Percentiles rank a stretch among this genome's conserved stretches.
phyloP scores from a whole-genome alignment of 257 asterid genomes.

The Solanum pimpinellifolium region DNA sequence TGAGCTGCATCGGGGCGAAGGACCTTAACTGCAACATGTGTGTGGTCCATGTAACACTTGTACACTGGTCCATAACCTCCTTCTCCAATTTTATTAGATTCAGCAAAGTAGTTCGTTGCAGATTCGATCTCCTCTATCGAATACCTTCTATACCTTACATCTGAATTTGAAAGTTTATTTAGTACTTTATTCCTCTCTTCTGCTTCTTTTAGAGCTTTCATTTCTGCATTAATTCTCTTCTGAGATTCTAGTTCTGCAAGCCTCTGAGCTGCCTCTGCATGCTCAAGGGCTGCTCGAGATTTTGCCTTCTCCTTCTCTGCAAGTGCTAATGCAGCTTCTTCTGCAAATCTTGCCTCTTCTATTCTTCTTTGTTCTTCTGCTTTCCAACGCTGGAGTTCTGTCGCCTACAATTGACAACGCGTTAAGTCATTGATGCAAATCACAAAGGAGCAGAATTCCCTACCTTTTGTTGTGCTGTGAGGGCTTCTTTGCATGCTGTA shows the following conservation, averaged over 20 bases:
- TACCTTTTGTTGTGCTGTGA: constrained; percentile 44
- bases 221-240: constrained; percentile 64
- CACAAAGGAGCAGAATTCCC: background rate
- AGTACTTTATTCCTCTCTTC: constrained; percentile 32
- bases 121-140: constrained; percentile 81
- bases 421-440: background rate
- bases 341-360: constrained; percentile 44
- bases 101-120: constrained; percentile 71
- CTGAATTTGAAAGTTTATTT: constrained; percentile 14
- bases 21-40: constrained; percentile 91
- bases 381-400: constrained; percentile 54
- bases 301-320: constrained; percentile 43
- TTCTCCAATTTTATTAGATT: constrained; percentile 75
- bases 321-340: constrained; percentile 37
- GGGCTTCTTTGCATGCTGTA: constrained; percentile 82
- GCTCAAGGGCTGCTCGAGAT: constrained; percentile 32
- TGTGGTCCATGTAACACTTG: constrained; percentile 78
- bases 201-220: constrained; percentile 53
- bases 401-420: constrained; percentile 17
- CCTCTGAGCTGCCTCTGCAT: constrained; percentile 71
- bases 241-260: constrained; percentile 76
- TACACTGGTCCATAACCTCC: constrained; percentile 96
- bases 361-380: constrained; percentile 36
- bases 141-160: constrained; percentile 60
- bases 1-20: constrained; percentile 95